Percentiles rank a stretch among this genome's conserved stretches.
Evolutionary conservation across 495 filamentous ascomycete genomes (phyloP).

Genomic region (Penicillium canescens): DNA sequence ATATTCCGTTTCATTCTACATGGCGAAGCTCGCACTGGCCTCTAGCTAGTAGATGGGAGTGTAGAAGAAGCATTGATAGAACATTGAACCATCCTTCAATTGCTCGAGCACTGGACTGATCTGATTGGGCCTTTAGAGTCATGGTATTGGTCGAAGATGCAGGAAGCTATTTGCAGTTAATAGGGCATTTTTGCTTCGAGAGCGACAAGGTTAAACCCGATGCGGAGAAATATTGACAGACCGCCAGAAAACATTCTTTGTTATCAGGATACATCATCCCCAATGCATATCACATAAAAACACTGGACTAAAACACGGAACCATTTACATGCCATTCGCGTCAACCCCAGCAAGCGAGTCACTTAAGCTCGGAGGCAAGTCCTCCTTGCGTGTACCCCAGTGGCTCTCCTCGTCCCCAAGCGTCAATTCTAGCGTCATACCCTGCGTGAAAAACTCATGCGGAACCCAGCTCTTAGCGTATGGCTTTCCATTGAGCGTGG

Average conservation of each 20-base stretch:
- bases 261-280: neutral
- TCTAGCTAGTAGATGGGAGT: no score
- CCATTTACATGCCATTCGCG: neutral
- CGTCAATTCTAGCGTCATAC: conserved; percentile 65
- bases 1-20: neutral
- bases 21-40: no score
- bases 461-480: conserved; percentile 73
- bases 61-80: no score
- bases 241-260: neutral
- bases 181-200: neutral
- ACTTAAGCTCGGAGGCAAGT: conserved; percentile 58
- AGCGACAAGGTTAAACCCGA: neutral
- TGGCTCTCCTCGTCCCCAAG: conserved; percentile 64
- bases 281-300: neutral
- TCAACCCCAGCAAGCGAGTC: conserved; percentile 8
- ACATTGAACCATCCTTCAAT: no score
- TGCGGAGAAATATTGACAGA: neutral
- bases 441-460: conserved; percentile 73
- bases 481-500: conserved; percentile 62
- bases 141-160: no score
- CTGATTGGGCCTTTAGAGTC: no score
- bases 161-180: no score
- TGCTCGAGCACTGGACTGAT: no score
- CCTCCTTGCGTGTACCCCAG: conserved; percentile 65
- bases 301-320: neutral